Base-by-base conservation (phyloP, 768 basidiomycete genomes). In the Mycena rebaudengoi region DNA sequence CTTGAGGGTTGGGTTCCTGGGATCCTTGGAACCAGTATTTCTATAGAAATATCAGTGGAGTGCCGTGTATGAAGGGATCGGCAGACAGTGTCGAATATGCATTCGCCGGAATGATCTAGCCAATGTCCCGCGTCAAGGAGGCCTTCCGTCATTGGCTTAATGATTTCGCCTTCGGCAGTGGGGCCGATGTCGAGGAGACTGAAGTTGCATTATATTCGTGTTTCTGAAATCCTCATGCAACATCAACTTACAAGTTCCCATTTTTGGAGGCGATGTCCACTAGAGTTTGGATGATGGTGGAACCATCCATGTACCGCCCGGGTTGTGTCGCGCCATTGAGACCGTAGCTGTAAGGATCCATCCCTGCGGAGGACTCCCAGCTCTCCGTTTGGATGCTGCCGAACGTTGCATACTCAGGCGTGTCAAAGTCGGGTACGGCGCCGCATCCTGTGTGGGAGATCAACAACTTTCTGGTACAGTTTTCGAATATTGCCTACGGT, bases 241-340 rank as follows among this genome's bases (percentile, higher is more conserved):
- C 16, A 5, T 7, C 37, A 46, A 68, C 83, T 68, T 65, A 85
- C 85, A 82, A 88, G 69, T 89, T 88, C 13, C 88, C 87, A 61
- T 86, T 86, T 76, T 88, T 88, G 28, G 86, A 85, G 20, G 83
- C 87, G 62, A 88, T 82, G 62, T 88, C 86, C 28, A 85, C 81
- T 52, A 88, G 67, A 0, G 79, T 84, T 50, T 82, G 84, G 4
- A 88, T 72, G 44, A 87, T 84, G 13, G 79, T 78, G 2, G 82
- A 74, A 0, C 79, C 82, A 52, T 82, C 82, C 75, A 83, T 87
- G 68, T 86, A 88, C 55, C 82, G 66, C 20, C 67, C 70, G 1
- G 76, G 72, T 53, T 75, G 70, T 28, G 85, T 85, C 11, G 76
- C 79, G 4, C 74, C 73, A 64, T 85, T 82, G 30, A 80, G 71